These are phyloP conservation scores for Kodamaea plutei DNA, from an alignment of 1,139 yeast genomes.

Conservation along the genomic window DNA sequence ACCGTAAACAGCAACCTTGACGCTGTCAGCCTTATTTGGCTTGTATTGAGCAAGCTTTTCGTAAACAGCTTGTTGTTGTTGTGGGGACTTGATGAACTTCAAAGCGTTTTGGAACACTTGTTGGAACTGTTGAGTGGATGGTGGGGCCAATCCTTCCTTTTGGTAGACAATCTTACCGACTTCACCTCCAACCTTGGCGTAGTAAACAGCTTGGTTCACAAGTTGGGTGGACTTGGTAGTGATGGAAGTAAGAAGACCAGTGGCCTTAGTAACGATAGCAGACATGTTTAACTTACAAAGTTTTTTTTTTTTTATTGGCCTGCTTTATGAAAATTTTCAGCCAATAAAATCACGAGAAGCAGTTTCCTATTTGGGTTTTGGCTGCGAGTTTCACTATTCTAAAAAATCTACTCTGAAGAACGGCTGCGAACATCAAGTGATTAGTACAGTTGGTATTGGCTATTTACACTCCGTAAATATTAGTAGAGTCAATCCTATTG, in stretches of 20 bases:
- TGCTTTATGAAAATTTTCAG: slow-evolving; percentile 6
- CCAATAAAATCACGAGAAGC: slow-evolving; percentile 18
- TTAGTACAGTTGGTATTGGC: too few relatives aligned
- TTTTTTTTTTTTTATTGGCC: too few relatives aligned
- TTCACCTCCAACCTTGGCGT: slow-evolving; percentile 88
- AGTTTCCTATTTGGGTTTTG: too few relatives aligned
- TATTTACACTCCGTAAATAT: too few relatives aligned
- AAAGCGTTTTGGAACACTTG: slow-evolving; percentile 57
- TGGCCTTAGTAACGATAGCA: slow-evolving; percentile 45
- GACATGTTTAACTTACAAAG: slow-evolving; percentile 39
- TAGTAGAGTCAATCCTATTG: too few relatives aligned
- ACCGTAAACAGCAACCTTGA: slow-evolving; percentile 71
- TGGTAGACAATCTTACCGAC: slow-evolving; percentile 85
- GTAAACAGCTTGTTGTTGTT: slow-evolving; percentile 46
- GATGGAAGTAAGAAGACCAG: slow-evolving; percentile 36
- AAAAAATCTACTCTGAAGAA: too few relatives aligned
- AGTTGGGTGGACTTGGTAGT: slow-evolving; percentile 38
- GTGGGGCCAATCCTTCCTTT: slow-evolving; percentile 93
- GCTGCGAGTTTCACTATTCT: too few relatives aligned
- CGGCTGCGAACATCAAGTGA: too few relatives aligned
- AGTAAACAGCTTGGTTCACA: slow-evolving; percentile 62
- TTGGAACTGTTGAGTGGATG: slow-evolving; percentile 74
- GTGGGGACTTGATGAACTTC: slow-evolving; percentile 35
- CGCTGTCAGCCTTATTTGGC: slow-evolving; percentile 53
- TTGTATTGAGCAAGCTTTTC: slow-evolving; percentile 41